Evolutionary conservation across 176 grass and related monocot species (phyloP).

Genomic region (Alopecurus myosuroides): DNA sequence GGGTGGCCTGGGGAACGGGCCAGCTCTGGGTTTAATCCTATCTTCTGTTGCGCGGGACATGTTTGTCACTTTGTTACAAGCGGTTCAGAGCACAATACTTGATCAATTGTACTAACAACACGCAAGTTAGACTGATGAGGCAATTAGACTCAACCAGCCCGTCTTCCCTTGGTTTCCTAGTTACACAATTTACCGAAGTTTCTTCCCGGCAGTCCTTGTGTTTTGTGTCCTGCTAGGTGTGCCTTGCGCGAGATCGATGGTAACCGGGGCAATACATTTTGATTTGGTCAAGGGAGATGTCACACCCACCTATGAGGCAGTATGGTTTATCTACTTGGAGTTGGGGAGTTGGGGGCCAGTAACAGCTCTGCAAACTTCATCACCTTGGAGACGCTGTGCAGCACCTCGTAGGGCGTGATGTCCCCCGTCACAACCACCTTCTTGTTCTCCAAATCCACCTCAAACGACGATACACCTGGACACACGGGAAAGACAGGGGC

Average conservation of each 20-base stretch:
- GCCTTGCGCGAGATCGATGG: not conserved
- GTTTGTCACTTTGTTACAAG: not conserved
- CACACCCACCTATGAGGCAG: not conserved
- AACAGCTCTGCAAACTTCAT: conserved; percentile 78
- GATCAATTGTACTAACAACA: not conserved
- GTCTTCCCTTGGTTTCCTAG: not conserved
- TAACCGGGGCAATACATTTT: not conserved
- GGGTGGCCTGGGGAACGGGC: too few relatives aligned
- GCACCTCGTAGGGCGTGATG: conserved; percentile 86
- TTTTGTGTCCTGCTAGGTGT: not conserved
- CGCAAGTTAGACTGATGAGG: not conserved
- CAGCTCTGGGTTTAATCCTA: too few relatives aligned
- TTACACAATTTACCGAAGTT: not conserved
- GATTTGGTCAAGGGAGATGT: not conserved
- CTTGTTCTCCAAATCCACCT: conserved; percentile 92
- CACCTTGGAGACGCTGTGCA: conserved; percentile 83
- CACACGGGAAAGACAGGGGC: not conserved
- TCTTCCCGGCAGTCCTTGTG: not conserved
- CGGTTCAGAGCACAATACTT: not conserved
- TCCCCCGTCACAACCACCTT: conserved; percentile 91
- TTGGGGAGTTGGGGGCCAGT: conserved; percentile 22
- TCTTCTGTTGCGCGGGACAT: too few relatives aligned
- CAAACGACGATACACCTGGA: conserved; percentile 75
- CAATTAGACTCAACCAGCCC: not conserved
- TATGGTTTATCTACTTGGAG: not conserved